phyloP scores from a whole-genome alignment of 2,329 filamentous ascomycete genomes.

The Fusarium avenaceum region DNA sequence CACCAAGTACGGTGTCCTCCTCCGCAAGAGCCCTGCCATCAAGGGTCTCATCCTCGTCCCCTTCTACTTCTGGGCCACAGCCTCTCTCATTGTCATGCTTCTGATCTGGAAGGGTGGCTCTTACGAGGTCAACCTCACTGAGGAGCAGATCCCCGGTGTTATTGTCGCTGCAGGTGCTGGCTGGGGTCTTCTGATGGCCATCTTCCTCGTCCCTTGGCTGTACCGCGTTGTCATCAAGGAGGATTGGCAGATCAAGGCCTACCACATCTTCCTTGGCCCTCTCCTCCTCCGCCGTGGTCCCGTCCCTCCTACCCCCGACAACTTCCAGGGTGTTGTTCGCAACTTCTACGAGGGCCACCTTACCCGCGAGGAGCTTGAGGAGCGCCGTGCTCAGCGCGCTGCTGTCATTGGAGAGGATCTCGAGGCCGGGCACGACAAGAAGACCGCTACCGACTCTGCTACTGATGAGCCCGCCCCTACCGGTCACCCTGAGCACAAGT shows the following conservation, averaged over 20 bases:
- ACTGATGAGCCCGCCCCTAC: slow-evolving; percentile 70
- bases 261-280: slow-evolving; percentile 66
- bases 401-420: slow-evolving; percentile 40
- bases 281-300: slow-evolving; percentile 61
- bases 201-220: slow-evolving; percentile 72
- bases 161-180: slow-evolving; percentile 67
- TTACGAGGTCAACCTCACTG: slow-evolving; percentile 62
- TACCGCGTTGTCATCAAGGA: slow-evolving; percentile 70
- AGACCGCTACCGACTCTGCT: slow-evolving; percentile 51
- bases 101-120: slow-evolving; percentile 69
- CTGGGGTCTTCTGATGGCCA: slow-evolving; percentile 62
- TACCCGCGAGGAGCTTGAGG: slow-evolving; percentile 66
- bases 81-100: slow-evolving; percentile 69
- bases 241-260: slow-evolving; percentile 71
- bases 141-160: slow-evolving; percentile 64
- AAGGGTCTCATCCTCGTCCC: slow-evolving; percentile 67
- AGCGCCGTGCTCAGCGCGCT: slow-evolving; percentile 51
- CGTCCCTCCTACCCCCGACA: slow-evolving; percentile 58
- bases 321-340: slow-evolving; percentile 59
- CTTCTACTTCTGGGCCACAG: slow-evolving; percentile 69
- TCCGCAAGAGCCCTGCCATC: slow-evolving; percentile 65
- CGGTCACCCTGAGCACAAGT: slow-evolving; percentile 49
- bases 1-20: slow-evolving; percentile 69
- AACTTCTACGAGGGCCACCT: slow-evolving; percentile 70
- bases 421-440: slow-evolving; percentile 51